These are phyloP conservation scores for Acanthamoeba triangularis DNA, from an alignment of 208 protist species.

Conservation along the genomic window DNA sequence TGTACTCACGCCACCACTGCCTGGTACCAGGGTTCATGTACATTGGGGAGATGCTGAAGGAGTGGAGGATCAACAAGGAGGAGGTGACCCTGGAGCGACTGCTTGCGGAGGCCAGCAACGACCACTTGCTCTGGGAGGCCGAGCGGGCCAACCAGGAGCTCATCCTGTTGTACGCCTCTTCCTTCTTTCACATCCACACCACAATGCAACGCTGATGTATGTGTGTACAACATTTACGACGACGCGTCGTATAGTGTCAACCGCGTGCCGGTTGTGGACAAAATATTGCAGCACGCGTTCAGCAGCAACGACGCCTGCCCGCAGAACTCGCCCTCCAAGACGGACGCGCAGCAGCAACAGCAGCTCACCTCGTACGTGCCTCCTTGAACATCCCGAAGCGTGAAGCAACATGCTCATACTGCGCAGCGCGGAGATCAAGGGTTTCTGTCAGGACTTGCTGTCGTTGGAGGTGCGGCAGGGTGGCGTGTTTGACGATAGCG, in stretches of 20 bases:
- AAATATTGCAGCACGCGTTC: constrained; percentile 42
- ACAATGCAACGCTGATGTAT: too few relatives aligned
- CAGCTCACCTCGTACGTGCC: background rate
- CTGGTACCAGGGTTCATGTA: constrained; percentile 70
- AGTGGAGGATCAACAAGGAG: background rate
- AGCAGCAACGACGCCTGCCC: background rate
- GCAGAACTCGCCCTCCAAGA: background rate
- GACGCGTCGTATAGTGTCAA: background rate
- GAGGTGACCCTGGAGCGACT: constrained; percentile 5
- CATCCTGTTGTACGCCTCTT: background rate
- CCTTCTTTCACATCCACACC: background rate
- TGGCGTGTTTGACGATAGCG: constrained; percentile 62
- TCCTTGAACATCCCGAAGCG: background rate
- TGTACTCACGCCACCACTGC: too few relatives aligned
- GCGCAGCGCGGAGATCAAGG: background rate
- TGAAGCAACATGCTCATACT: background rate
- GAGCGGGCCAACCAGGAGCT: constrained; percentile 49
- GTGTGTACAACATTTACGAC: background rate
- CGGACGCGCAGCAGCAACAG: background rate
- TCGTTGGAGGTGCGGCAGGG: constrained; percentile 49
- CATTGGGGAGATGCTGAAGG: constrained; percentile 39
- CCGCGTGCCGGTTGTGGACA: background rate
- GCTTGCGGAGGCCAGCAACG: constrained; percentile 30
- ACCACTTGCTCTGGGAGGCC: constrained; percentile 44
- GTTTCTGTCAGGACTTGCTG: constrained; percentile 15